These are phyloP conservation scores for Trichophyton benhamiae DNA, from an alignment of 2,329 filamentous ascomycete genomes.

Conservation along the genomic window DNA sequence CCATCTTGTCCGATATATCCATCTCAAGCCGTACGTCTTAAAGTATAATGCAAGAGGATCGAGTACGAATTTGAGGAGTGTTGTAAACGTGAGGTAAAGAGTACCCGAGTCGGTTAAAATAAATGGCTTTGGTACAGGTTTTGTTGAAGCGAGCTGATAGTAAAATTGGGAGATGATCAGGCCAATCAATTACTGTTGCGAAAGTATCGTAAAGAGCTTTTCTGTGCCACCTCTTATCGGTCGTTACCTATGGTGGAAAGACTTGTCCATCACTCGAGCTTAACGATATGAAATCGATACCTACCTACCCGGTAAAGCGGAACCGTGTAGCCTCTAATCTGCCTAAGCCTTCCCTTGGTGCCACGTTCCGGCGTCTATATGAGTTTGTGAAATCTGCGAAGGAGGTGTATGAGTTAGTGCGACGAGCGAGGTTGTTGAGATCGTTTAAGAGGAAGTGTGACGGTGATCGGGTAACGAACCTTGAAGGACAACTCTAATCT, in stretches of 20 bases:
- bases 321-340: constrained; percentile 78
- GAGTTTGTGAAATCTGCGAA: constrained; percentile 75
- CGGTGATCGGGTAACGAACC: constrained; percentile 17
- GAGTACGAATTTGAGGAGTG: background rate
- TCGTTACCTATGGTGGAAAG: background rate
- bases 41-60: background rate
- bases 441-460: background rate
- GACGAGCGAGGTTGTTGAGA: background rate
- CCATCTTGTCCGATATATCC: background rate
- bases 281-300: background rate
- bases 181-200: constrained; percentile 1
- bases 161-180: background rate
- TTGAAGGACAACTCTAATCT: constrained; percentile 74
- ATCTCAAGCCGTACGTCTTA: background rate
- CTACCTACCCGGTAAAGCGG: constrained; percentile 52
- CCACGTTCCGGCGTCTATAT: constrained; percentile 85
- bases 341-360: constrained; percentile 83
- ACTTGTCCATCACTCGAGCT: background rate
- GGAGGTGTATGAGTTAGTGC: background rate
- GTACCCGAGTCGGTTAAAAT: background rate
- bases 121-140: background rate
- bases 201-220: constrained; percentile 4
- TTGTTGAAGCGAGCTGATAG: background rate
- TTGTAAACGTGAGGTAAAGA: background rate
- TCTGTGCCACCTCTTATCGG: constrained; percentile 1